Evolutionary conservation across 208 protist genomes (phyloP), one percentile per base, ranked within the genome.

Genomic region (Trypanosoma cruzi): DNA sequence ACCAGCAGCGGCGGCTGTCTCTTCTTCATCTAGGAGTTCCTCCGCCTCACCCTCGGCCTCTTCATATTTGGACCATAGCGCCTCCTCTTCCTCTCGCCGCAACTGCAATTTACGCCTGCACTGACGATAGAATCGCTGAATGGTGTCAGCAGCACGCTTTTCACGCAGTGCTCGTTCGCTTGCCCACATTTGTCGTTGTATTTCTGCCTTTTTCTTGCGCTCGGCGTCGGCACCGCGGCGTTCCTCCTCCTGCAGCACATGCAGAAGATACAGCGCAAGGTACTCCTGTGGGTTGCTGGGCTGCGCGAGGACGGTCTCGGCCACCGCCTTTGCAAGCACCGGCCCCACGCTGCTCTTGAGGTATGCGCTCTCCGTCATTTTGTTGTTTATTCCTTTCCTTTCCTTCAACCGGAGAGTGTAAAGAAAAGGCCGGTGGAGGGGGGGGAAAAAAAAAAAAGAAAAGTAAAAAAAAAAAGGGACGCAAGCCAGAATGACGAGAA

Each of bases 281-380:
- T 94, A 96, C 81, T 97, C 93, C 75, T 94, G 86, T 26, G 93
- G 93, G 75, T 96, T 93, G 48, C 74, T 84, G 20, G 93, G 90
- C 73, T 90, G 87, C 11, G 90, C 93, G 7, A 91, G 78, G 20
- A 95, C 86, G 16, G 89, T 96, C 61, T 96, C 89, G 2, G 93
- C 93, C 2, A 97, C 71, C n/a, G 87, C 93, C 73, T 94, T 95
- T 34, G 89, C 89, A 31, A 97, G 80, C 34, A 96, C 77, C 16
- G 82, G 75, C 11, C 93, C 90, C 18, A 96, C 82, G 42, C 71
- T 79, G 62, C 82, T 83, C 77, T 95, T 96, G 42, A 97, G 75
- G 66, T 95, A 97, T 13, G 87, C 84, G 66, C 80, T 96, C 65
- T 97, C 90, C 80, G 92, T 92, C 34, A 62, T 74, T 52, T 49